Evolutionary conservation across 1,284 basidiomycete genomes (phyloP), one percentile per base, ranked within the genome.

Genomic region (Rhizopogon parksii): DNA sequence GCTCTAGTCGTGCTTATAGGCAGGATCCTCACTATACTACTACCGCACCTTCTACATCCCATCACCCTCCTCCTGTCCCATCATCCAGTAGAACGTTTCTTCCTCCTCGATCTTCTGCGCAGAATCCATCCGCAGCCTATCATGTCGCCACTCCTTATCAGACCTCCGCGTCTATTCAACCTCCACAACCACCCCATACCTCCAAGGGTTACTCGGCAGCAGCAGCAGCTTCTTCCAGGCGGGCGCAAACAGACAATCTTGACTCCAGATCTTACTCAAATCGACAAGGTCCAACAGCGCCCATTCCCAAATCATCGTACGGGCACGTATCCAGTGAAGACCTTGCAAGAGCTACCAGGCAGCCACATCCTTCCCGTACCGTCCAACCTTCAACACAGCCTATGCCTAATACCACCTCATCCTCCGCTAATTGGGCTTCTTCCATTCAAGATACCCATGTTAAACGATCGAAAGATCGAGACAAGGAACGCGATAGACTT

Each of bases 31-130:
- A 51, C 38, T 53, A 67, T 51, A 46, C 53, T 39, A 36, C 64
- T 0, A 25, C 55, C 21, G 9, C 46, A 5, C 55, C 59, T 2
- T 21, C 53, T 12, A 30, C 57, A 17, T 55, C 65, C 42, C 53
- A 65, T 56, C 62, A 64, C 7, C 30, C 62, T 34, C 39, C 52
- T 21, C 56, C 62, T 8, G 40, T 49, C n/a, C 60, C 65, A 30
- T 53, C 62, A 4, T 49, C 64, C 3, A 60, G 56, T 46, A 69
- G 55, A 62, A 47, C 66, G 53, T 56, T 57, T 63, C 65, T 65
- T 15, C 62, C 67, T 53, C 57, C 58, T 2, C 56, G 65, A 32
- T 45, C 61, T 15, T 43, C 66, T 40, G 57, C 61, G 21, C 67
- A 69, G 53, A 42, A 62, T 30, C 2, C 52, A 24, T 36, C 63